Evolutionary conservation across 768 basidiomycete species (phyloP).

Genomic region (Rhizopogon rudus): DNA sequence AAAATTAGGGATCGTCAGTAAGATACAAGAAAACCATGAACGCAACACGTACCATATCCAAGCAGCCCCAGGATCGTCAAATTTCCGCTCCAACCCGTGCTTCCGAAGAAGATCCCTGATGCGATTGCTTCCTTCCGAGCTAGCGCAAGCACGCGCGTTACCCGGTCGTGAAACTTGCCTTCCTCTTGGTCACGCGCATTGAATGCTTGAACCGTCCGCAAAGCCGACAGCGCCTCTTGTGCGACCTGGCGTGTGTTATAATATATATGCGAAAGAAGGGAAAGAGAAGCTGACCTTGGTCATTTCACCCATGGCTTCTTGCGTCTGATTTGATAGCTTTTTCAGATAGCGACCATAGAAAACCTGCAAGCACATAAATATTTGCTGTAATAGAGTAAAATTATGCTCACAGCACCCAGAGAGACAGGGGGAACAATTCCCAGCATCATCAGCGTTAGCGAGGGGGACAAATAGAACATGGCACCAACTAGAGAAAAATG

Average conservation of each 20-base stretch:
- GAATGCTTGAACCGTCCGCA: constrained; percentile 88
- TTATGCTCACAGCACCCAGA: constrained; percentile 62
- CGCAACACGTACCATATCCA: constrained; percentile 67
- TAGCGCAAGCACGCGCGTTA: constrained; percentile 63
- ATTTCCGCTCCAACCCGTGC: constrained; percentile 91
- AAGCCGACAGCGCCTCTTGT: constrained; percentile 82
- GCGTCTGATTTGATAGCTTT: constrained; percentile 84
- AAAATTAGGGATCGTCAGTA: not conserved
- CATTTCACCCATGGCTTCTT: constrained; percentile 96
- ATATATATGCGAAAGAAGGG: not conserved
- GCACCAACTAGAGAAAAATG: constrained; percentile 64
- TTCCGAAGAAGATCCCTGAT: constrained; percentile 89
- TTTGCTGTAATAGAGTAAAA: constrained; percentile 1
- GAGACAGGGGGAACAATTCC: constrained; percentile 87
- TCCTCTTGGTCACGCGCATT: constrained; percentile 81
- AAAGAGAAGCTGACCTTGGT: constrained; percentile 45
- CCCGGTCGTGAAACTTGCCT: constrained; percentile 63
- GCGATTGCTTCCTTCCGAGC: constrained; percentile 87
- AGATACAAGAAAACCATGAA: not conserved
- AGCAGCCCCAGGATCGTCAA: constrained; percentile 83
- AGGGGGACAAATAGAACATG: constrained; percentile 91
- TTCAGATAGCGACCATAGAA: constrained; percentile 96
- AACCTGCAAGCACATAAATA: constrained; percentile 47
- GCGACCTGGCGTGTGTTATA: constrained; percentile 49
- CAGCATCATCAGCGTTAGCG: constrained; percentile 88